These are phyloP conservation scores for Globisporangium iwayamae DNA, from an alignment of 352 stramenopile species.

Conservation along the genomic window DNA sequence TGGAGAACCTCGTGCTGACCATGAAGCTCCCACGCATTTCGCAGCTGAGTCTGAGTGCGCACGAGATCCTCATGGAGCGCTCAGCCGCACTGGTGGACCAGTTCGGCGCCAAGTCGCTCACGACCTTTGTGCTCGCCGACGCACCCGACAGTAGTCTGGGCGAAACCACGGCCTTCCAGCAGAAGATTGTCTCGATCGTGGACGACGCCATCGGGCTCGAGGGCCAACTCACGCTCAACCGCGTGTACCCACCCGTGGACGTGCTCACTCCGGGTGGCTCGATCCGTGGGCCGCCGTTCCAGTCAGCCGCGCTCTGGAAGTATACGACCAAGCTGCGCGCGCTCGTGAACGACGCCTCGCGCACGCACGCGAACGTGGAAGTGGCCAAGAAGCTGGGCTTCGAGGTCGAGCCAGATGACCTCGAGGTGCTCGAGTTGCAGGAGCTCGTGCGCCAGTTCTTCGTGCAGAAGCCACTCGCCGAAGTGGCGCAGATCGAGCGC, in stretches of 20 bases:
- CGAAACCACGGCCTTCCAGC: slow-evolving; percentile 54
- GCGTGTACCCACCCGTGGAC: slow-evolving; percentile 71
- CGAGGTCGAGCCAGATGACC: slow-evolving; percentile 72
- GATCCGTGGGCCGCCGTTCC: slow-evolving; percentile 70
- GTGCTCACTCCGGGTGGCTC: slow-evolving; percentile 58
- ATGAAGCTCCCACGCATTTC: slow-evolving; percentile 60
- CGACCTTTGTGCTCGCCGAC: slow-evolving; percentile 64
- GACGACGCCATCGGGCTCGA: slow-evolving; percentile 67
- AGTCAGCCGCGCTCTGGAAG: slow-evolving; percentile 68
- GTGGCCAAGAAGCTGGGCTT: slow-evolving; percentile 59
- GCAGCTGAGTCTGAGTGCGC: slow-evolving; percentile 60
- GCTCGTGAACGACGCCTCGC: slow-evolving; percentile 56
- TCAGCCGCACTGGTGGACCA: slow-evolving; percentile 59
- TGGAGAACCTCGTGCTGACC: slow-evolving; percentile 70
- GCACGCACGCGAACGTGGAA: slow-evolving; percentile 58
- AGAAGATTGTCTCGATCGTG: slow-evolving; percentile 63
- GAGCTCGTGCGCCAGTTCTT: slow-evolving; percentile 77
- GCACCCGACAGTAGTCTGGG: slow-evolving; percentile 44
- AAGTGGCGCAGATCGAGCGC: slow-evolving; percentile 30
- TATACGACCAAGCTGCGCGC: slow-evolving; percentile 56
- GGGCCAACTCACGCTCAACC: slow-evolving; percentile 33
- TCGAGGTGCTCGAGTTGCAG: slow-evolving; percentile 65
- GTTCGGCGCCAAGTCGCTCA: slow-evolving; percentile 46
- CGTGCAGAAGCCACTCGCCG: slow-evolving; percentile 35
- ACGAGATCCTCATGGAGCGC: slow-evolving; percentile 74